These are phyloP conservation scores for Cantharellus cinnabarinus DNA, from an alignment of 768 basidiomycete species.

Conservation along the genomic window DNA sequence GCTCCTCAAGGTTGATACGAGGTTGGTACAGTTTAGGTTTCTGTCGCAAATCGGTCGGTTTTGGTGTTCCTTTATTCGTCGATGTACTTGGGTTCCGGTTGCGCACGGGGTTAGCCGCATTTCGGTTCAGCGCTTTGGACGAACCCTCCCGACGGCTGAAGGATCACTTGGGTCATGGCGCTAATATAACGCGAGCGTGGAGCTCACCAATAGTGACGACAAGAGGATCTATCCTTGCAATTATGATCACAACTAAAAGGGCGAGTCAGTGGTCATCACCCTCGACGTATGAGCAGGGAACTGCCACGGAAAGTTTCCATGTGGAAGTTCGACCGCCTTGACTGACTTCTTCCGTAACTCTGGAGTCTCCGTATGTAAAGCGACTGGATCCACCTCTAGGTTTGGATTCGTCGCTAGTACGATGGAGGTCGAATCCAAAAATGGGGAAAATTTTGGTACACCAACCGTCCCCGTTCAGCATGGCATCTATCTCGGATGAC, in stretches of 20 bases:
- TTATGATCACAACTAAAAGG: constrained; percentile 50
- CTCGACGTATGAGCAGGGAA: not conserved
- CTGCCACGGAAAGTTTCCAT: constrained; percentile 43
- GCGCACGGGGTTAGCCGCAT: not conserved
- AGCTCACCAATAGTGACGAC: constrained; percentile 55
- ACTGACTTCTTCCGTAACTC: not conserved
- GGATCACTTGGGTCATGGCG: not conserved
- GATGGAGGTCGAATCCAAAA: not conserved
- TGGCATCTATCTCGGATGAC: constrained; percentile 39
- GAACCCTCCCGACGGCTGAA: constrained; percentile 39
- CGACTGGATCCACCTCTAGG: not conserved
- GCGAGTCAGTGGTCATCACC: not conserved
- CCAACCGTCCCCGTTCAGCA: constrained; percentile 9
- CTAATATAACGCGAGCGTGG: constrained; percentile 1
- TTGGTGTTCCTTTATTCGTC: not conserved
- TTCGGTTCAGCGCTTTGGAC: constrained; percentile 23
- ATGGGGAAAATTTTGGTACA: not conserved
- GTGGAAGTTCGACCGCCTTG: constrained; percentile 24
- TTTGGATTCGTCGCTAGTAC: not conserved
- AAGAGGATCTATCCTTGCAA: constrained; percentile 58
- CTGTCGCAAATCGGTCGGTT: not conserved
- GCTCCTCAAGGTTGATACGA: not conserved
- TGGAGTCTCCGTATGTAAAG: not conserved
- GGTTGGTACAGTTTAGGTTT: not conserved
- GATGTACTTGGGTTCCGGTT: not conserved